These are phyloP conservation scores for Climacium dendroides DNA, from an alignment of 225 moss, liverwort and hornwort genomes.

Conservation along the genomic window DNA sequence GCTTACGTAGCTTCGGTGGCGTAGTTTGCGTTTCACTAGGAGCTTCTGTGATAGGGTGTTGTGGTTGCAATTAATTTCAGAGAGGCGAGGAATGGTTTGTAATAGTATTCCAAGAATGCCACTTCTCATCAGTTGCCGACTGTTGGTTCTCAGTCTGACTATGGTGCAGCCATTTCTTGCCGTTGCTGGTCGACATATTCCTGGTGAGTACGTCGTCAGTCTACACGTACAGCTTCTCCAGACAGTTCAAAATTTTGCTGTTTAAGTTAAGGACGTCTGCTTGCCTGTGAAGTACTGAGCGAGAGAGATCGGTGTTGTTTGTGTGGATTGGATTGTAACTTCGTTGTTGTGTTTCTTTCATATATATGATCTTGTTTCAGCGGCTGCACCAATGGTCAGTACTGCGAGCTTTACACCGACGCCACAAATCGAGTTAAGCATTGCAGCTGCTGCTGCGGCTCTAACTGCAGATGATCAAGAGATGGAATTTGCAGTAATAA, in stretches of 20 bases:
- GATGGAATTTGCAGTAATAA: neutral
- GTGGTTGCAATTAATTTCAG: neutral
- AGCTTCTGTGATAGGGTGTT: neutral
- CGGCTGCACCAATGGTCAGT: neutral
- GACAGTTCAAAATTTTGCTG: neutral
- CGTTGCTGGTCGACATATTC: constrained; percentile 18
- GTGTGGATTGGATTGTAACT: neutral
- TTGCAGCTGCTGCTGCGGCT: neutral
- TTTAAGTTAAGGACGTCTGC: neutral
- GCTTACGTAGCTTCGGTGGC: neutral
- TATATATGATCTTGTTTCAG: neutral
- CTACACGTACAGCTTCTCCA: neutral
- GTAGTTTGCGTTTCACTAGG: neutral
- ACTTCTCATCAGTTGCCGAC: constrained; percentile 6
- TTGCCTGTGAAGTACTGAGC: neutral
- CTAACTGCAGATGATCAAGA: neutral
- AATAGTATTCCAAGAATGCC: constrained; percentile 2
- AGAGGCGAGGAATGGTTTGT: neutral
- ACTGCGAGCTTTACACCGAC: constrained; percentile 21
- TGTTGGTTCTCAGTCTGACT: constrained; percentile 8
- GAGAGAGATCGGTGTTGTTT: neutral
- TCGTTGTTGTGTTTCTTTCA: neutral
- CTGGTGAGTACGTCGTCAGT: constrained; percentile 4
- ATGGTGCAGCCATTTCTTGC: constrained; percentile 9
- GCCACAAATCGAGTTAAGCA: constrained; percentile 15